Evolutionary conservation across 768 basidiomycete genomes (phyloP), one percentile per base, ranked within the genome.

Genomic region (Tulasnella sp.): DNA sequence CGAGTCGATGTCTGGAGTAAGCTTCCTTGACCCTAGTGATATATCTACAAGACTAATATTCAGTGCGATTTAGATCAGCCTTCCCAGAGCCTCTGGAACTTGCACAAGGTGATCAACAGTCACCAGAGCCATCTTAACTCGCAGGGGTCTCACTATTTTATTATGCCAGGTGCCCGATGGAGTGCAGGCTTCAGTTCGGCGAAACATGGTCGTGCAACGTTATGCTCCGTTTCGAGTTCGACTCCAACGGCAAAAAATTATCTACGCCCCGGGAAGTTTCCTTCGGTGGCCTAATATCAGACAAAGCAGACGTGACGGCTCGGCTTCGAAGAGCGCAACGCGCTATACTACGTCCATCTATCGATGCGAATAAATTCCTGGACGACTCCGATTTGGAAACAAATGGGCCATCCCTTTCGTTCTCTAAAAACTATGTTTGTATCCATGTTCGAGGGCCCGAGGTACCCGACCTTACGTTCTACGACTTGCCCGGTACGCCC

Each of bases 61-160:
- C 44, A 18, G 19, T 12, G 19, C 42, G 8, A 8, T 46, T 1
- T 12, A 92, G 0, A 89, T 93, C 31, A 91, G 89, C 0, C 85
- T 94, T 0, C 92, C 92, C 39, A 88, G 92, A 14, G 91, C 91
- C 0, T 86, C 89, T 27, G 93, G 93, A 0, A 93, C 93, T 0
- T 94, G 93, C 80, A 94, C 93, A 1, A 87, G 93, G 93, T 91
- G 80, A 48, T 80, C 36, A 72, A 34, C 34, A 14, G 14, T 27
- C 27, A 40, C 42, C 12, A 10, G 24, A 19, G 39, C n/a, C 18
- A 38, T 74, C n/a, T n/a, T 18, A 46, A 0, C 3, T 19, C n/a
- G 46, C 24, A 19, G 21, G 3, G 24, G 9, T n/a, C 40, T 44
- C 31, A 68, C 27, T 27, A 0, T 34, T 27, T 68, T 27, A 18